These are phyloP conservation scores for Dioszegia hungarica DNA, from an alignment of 768 basidiomycete species.

Conservation along the genomic window DNA sequence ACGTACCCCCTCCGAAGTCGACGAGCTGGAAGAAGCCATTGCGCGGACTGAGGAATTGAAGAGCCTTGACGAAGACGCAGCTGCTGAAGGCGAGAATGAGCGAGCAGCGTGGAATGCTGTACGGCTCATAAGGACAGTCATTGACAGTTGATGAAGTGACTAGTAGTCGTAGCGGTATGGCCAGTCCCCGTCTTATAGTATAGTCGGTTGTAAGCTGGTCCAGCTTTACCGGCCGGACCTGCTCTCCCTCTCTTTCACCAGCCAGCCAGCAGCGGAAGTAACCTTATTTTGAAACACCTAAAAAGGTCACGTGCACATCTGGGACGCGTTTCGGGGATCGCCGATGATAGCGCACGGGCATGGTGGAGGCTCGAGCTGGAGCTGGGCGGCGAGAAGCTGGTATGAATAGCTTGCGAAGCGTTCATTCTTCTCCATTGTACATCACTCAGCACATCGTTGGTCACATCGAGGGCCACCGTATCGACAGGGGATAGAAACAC, in stretches of 20 bases:
- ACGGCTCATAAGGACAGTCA: not conserved
- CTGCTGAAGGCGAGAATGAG: not conserved
- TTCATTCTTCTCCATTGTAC: not conserved
- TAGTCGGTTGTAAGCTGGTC: no score
- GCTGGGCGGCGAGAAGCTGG: no score
- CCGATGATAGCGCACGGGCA: no score
- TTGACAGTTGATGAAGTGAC: not conserved
- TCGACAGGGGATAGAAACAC: no score
- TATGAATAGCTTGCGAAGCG: not conserved
- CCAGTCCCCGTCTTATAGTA: not conserved
- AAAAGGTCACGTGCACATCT: not conserved
- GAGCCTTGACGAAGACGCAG: not conserved
- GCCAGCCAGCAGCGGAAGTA: no score
- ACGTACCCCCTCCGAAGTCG: not conserved
- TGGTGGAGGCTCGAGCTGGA: no score
- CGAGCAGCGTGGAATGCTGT: not conserved
- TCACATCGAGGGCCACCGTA: no score
- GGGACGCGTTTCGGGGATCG: not conserved
- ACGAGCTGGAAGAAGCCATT: not conserved
- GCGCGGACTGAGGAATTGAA: not conserved
- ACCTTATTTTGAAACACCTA: constrained; percentile 3
- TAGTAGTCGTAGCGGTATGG: not conserved
- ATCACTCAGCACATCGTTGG: no score
- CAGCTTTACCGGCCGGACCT: not conserved
- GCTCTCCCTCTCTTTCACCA: no score